Evolutionary conservation across 2,329 filamentous ascomycete genomes (phyloP).

Genomic region (Cytospora piceae): DNA sequence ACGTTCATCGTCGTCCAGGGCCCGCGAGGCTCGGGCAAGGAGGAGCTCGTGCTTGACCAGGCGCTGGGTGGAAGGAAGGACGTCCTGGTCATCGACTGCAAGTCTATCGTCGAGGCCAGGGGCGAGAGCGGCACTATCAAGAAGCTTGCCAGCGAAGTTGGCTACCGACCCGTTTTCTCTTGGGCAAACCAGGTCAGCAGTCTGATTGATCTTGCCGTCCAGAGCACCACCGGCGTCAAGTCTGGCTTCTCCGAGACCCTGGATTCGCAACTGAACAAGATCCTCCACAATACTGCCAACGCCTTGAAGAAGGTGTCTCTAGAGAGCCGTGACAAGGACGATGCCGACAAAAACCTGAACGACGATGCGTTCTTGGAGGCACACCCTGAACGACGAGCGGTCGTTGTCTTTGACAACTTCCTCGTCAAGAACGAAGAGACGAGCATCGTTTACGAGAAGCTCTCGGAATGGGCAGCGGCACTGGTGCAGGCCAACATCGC

Average conservation of each 20-base stretch:
- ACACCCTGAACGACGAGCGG: slow-evolving; percentile 79
- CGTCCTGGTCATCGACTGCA: slow-evolving; percentile 88
- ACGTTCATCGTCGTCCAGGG: slow-evolving; percentile 95
- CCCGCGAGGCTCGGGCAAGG: slow-evolving; percentile 87
- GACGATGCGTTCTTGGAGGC: slow-evolving; percentile 90
- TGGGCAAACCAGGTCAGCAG: slow-evolving; percentile 96
- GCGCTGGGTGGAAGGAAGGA: slow-evolving; percentile 76
- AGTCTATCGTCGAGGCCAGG: slow-evolving; percentile 86
- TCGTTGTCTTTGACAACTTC: slow-evolving; percentile 92
- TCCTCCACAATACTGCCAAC: slow-evolving; percentile 79
- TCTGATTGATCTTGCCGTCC: slow-evolving; percentile 87
- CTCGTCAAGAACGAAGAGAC: slow-evolving; percentile 75
- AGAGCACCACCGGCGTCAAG: slow-evolving; percentile 92
- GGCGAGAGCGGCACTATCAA: slow-evolving; percentile 86
- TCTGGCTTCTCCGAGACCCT: slow-evolving; percentile 92
- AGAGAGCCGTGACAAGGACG: slow-evolving; percentile 68
- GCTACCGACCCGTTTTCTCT: slow-evolving; percentile 90
- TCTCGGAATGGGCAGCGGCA: slow-evolving; percentile 87
- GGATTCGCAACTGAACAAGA: slow-evolving; percentile 86
- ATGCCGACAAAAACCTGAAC: slow-evolving; percentile 71
- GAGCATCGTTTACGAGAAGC: slow-evolving; percentile 72
- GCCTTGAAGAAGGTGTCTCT: slow-evolving; percentile 81
- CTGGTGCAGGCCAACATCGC: slow-evolving; percentile 86
- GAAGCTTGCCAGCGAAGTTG: slow-evolving; percentile 79
- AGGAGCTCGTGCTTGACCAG: slow-evolving; percentile 83